Base-by-base conservation (phyloP, 768 basidiomycete species). In the Agaricus blazei region DNA sequence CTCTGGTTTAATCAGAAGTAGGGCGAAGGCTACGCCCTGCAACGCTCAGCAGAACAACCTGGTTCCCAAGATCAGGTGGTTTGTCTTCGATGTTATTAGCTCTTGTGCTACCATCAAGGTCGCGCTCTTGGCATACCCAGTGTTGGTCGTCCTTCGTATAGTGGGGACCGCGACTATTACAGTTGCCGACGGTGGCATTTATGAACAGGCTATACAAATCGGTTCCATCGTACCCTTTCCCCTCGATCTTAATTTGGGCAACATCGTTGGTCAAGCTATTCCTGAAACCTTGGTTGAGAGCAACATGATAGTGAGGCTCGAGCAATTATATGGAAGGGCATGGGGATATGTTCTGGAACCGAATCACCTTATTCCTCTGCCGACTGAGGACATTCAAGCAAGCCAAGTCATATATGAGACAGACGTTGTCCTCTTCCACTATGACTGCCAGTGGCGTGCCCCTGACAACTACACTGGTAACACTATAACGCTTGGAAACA, bases 391-490 rank as follows among this genome's bases (percentile, higher is more conserved):
- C 3, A 44, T 47, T 34, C 38, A 54, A 14, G 38, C 52, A 5
- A 47, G 15, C 24, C 15, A 27, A n/a, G 52, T 54, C 11, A 23
- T 9, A 24, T 46, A 54, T 28, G 19, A 38, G 14, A 26, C 52
- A 9, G 52, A 54, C 23, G 26, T 54, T 12, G 44, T 46, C 5
- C 9, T 3, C 14, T 54, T 54, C 23, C 34, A 47, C 15, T 28
- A 54, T 36, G 15, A 44, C 8, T 54, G 52, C n/a, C 44, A 38
- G 15, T 54, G 52, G 52, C 52, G 38, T 29, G 45, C 45, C 5
- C 52, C 52, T n/a, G 42, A 34, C 9, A 14, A 19, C 43, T 15
- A 36, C 24, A 15, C 24, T 15, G 23, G 24, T 6, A 14, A 38
- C 9, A 38, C 9, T 8, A 8, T 46, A 7, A 19, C 9, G 9